Base-by-base conservation (phyloP, 495 filamentous ascomycete genomes). In the Achaetomiella virescens region DNA sequence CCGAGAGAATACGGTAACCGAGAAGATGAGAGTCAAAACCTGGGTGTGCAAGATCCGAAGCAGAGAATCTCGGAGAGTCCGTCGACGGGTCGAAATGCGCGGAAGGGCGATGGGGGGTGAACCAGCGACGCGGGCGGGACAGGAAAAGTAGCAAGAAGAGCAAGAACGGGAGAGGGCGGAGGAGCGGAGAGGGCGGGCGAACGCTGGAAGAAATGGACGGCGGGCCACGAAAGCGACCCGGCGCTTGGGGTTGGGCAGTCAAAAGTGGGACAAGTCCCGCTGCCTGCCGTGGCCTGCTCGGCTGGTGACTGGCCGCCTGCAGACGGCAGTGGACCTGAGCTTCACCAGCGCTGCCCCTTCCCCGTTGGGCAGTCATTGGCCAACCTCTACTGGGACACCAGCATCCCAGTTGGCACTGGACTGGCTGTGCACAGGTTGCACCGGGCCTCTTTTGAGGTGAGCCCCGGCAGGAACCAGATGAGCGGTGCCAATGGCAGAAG, bases 201-300 rank as follows among this genome's bases (percentile, higher is more conserved):
- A n/a, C 60, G 42, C 54, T 61, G 54, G 57, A 64, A 64, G 59
- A 63, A 66, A 66, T 64, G 59, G 59, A 53, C 52, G 50, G 50
- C 40, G 43, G 51, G 53, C 47, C 42, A 59, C 37, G 55, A 41
- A 29, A 59, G 48, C 42, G 53, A 58, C 53, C 59, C 54, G 59
- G 64, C 64, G 61, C 64, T 62, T 66, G 59, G 63, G 60, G 63
- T 64, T 66, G 64, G 64, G 64, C 52, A 64, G 64, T 48, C 59
- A 66, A 49, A 21, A n/a, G 59, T 49, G 64, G 55, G 59, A 45
- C 53, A 35, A 18, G 41, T 42, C 31, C 50, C 52, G 29, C 53
- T 60, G 48, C 33, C 33, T 42, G 49, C 31, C 31, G 11, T 11
- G 6, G 31, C 11, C n/a, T 48, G 33, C 48, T 36, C 48, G 36